Conservation (phyloP, 2,329 filamentous ascomycete genomes). For the Raffaelea ambrosiae region DNA sequence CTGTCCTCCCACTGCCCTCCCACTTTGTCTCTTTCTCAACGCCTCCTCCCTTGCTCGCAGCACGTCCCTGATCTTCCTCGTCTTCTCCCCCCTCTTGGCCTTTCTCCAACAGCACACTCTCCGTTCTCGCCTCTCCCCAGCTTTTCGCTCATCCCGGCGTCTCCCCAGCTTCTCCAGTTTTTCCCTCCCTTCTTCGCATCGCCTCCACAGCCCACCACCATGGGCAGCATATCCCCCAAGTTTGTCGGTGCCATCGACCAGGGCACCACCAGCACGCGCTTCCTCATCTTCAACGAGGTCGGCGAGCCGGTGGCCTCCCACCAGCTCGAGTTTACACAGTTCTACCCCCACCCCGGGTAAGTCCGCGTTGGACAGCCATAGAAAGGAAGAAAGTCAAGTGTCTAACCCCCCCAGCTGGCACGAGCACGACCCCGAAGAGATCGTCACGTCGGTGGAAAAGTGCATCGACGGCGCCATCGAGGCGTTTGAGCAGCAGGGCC, state of each 20-base stretch:
- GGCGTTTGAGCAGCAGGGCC: constrained; percentile 60
- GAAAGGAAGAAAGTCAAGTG: no score
- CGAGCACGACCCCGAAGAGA: constrained; percentile 75
- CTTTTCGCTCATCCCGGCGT: no score
- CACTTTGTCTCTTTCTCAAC: no score
- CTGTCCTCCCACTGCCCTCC: no score
- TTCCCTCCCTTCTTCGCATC: no score
- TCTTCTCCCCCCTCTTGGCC: no score
- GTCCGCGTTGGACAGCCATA: constrained; percentile 20
- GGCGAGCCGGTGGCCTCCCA: constrained; percentile 73
- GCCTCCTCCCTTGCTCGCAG: no score
- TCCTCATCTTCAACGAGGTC: constrained; percentile 77
- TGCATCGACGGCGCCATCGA: constrained; percentile 73
- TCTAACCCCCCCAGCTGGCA: no score
- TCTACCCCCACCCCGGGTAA: constrained; percentile 78
- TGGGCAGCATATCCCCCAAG: constrained; percentile 24
- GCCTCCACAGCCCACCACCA: not conserved
- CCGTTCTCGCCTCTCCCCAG: no score
- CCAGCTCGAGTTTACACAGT: constrained; percentile 79
- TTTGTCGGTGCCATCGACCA: constrained; percentile 88
- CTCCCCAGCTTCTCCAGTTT: no score
- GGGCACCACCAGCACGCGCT: constrained; percentile 80
- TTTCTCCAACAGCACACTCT: no score
- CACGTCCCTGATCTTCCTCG: no score
- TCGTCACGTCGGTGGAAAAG: constrained; percentile 64